A percentile compares a stretch with the other conserved stretches of the same genome.
These are phyloP conservation scores for Fusarium concolor DNA, from an alignment of 2,329 filamentous ascomycete genomes.

Conservation along the genomic window DNA sequence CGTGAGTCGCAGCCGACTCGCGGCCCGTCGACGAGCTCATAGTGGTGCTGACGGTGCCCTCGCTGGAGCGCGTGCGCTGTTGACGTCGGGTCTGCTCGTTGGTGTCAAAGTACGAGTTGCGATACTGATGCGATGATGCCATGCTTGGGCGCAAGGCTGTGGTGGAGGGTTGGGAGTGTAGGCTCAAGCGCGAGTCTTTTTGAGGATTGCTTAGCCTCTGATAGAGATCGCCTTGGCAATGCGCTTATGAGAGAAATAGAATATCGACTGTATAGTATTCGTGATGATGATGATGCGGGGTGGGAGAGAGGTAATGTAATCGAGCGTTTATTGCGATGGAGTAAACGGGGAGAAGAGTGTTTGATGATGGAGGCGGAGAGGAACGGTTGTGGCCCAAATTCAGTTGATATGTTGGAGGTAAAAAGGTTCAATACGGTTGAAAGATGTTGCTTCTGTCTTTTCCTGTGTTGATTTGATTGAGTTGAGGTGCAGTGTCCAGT, in stretches of 20 bases:
- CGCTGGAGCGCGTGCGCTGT: constrained; percentile 77
- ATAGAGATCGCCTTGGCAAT: constrained; percentile 6
- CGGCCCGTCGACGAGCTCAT: constrained; percentile 80
- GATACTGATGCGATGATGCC: constrained; percentile 66
- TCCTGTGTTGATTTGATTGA: constrained; percentile 1
- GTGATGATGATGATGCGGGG: constrained; percentile 38
- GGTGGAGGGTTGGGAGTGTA: constrained; percentile 21
- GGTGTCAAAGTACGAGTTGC: constrained; percentile 64
- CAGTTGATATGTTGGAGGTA: constrained; percentile 21
- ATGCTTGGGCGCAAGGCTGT: constrained; percentile 53
- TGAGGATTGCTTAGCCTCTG: constrained; percentile 5
- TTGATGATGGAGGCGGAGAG: neutral
- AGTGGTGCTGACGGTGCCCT: constrained; percentile 89
- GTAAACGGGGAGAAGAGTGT: constrained; percentile 16
- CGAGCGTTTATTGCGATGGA: constrained; percentile 33
- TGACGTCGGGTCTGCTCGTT: constrained; percentile 57
- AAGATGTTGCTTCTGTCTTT: constrained; percentile 1
- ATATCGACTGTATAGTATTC: constrained; percentile 13
- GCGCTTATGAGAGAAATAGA: constrained; percentile 2
- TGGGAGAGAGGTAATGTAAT: constrained; percentile 18
- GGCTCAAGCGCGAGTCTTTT: constrained; percentile 38
- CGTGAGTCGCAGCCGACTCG: constrained; percentile 83
- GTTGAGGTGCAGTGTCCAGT: constrained; percentile 10
- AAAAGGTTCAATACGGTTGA: constrained; percentile 12
- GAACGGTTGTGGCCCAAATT: constrained; percentile 1